Percentiles rank a stretch among this genome's conserved stretches.
Evolutionary conservation across 2,329 filamentous ascomycete genomes (phyloP).

Genomic region (Claviceps sorghi): DNA sequence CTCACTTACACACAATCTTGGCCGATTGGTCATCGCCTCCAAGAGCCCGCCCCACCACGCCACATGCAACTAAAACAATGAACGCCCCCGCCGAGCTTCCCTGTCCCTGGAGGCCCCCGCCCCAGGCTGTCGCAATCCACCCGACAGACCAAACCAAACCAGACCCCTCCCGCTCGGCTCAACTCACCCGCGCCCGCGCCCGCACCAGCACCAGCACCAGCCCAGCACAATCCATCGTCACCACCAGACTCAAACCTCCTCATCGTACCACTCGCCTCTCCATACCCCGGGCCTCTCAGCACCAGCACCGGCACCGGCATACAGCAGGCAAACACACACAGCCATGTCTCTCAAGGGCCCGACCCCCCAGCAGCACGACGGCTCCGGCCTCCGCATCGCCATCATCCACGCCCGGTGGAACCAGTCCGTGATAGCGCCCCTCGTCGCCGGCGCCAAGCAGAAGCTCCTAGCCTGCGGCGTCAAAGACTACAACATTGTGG

Average conservation of each 20-base stretch:
- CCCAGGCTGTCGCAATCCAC: neutral
- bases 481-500: slow-evolving; percentile 70
- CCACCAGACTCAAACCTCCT: neutral
- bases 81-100: neutral
- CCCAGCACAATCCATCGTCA: neutral
- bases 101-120: too few species aligned
- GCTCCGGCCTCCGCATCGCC: slow-evolving; percentile 68
- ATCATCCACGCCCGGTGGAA: slow-evolving; percentile 98
- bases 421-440: slow-evolving; percentile 67
- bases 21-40: neutral
- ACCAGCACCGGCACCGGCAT: neutral
- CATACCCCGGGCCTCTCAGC: neutral
- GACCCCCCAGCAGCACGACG: slow-evolving; percentile 44
- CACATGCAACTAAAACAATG: too few species aligned
- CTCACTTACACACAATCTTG: neutral
- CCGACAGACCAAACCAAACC: too few species aligned
- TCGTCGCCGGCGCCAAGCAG: slow-evolving; percentile 67
- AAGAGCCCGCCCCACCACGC: neutral
- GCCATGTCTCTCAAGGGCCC: slow-evolving; percentile 40
- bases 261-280: neutral
- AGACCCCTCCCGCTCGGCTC: too few species aligned
- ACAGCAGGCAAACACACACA: neutral
- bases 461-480: slow-evolving; percentile 69
- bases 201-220: neutral
- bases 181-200: too few species aligned